A percentile compares a stretch with the other conserved stretches of the same genome.
Evolutionary conservation across 2,329 filamentous ascomycete genomes (phyloP).

Genomic region (Orbilia brochopaga): DNA sequence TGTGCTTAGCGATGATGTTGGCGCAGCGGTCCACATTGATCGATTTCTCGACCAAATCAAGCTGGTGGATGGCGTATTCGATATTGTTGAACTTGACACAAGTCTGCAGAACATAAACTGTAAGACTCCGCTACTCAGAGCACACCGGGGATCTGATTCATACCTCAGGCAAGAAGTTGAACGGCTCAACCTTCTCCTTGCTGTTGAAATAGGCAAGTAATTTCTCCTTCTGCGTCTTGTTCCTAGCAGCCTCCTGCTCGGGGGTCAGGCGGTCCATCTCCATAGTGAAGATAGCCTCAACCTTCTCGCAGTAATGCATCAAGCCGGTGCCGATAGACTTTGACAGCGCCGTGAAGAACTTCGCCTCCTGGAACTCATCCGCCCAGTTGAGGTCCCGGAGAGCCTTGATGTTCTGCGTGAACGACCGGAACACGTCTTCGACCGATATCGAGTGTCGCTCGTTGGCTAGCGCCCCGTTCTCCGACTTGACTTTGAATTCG

Average conservation of each 20-base stretch:
- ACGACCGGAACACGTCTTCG: conserved; percentile 90
- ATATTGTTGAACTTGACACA: conserved; percentile 98
- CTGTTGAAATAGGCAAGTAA: conserved; percentile 89
- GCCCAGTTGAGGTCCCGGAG: conserved; percentile 88
- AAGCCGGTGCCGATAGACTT: conserved; percentile 84
- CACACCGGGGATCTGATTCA: conserved; percentile 55
- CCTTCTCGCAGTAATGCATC: conserved; percentile 85
- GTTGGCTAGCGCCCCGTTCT: conserved; percentile 59
- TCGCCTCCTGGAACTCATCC: conserved; percentile 89
- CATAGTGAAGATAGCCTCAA: conserved; percentile 81
- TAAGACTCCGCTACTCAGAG: conserved; percentile 54
- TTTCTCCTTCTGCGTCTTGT: conserved; percentile 85
- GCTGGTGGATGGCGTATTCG: conserved; percentile 88
- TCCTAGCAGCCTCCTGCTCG: conserved; percentile 78
- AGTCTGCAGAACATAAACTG: conserved; percentile 65
- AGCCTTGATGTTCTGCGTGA: conserved; percentile 89
- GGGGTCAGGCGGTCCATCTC: conserved; percentile 94
- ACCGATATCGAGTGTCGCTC: conserved; percentile 86
- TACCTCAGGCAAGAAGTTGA: conserved; percentile 94
- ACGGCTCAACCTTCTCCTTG: conserved; percentile 92
- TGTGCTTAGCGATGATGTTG: conserved; percentile 74
- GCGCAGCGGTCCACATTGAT: conserved; percentile 93
- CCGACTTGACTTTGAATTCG: conserved; percentile 74
- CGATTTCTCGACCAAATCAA: conserved; percentile 85
- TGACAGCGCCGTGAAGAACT: conserved; percentile 93